Percentiles rank a stretch among this genome's conserved stretches.
Evolutionary conservation across 768 basidiomycete species (phyloP).

Genomic region (Mrakia blollopis): DNA sequence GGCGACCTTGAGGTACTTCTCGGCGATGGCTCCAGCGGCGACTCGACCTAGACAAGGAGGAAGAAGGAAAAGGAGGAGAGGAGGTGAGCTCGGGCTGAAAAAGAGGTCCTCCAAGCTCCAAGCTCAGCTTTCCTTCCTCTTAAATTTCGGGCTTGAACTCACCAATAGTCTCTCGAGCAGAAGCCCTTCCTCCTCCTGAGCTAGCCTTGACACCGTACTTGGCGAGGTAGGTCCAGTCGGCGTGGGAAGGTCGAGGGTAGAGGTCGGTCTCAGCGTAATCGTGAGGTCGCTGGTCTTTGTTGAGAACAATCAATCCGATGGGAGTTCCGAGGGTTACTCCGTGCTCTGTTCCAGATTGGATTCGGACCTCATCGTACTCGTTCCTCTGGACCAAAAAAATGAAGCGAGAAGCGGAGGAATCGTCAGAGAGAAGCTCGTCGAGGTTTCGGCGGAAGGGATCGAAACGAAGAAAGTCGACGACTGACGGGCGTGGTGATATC

Average conservation of each 20-base stretch:
- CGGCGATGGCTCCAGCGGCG: constrained; percentile 96
- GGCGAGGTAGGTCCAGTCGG: constrained; percentile 94
- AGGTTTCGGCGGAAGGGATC: background rate
- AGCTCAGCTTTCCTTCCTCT: background rate
- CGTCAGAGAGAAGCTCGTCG: background rate
- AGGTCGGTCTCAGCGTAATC: constrained; percentile 98
- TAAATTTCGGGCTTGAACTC: constrained; percentile 27
- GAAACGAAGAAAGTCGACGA: constrained; percentile 41
- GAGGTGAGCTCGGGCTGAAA: background rate
- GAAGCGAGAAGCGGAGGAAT: background rate
- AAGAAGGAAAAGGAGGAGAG: background rate
- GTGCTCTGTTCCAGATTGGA: constrained; percentile 90
- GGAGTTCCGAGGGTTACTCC: constrained; percentile 96
- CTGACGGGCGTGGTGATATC: constrained; percentile 95
- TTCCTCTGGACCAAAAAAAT: constrained; percentile 59
- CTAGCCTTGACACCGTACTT: constrained; percentile 98
- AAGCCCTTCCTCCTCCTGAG: constrained; percentile 90
- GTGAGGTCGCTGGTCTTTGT: constrained; percentile 96
- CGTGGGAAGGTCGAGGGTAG: constrained; percentile 94
- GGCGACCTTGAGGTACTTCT: constrained; percentile 81
- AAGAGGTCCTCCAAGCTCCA: background rate
- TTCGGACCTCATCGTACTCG: constrained; percentile 87
- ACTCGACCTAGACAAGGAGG: constrained; percentile 63
- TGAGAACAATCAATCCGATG: constrained; percentile 91
- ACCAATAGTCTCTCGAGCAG: constrained; percentile 96